Evolutionary conservation across 345 rosid species (phyloP), one percentile per base, ranked within the genome.

Genomic region (Citrus mangshanensis): DNA sequence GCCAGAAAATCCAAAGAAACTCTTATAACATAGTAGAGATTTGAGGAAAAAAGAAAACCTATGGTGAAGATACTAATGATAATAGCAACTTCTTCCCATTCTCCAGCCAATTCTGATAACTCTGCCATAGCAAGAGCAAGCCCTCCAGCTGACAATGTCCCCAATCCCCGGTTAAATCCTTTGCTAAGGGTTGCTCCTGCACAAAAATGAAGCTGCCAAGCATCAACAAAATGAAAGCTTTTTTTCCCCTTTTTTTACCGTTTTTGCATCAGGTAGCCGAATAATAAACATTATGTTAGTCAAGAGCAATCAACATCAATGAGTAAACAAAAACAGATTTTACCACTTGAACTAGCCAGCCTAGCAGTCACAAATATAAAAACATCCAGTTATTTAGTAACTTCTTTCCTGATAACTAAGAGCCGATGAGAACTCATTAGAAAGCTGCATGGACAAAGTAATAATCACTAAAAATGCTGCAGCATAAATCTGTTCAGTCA

Each of bases 71-170:
- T 93, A 75, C 98, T 95, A 76, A 90, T 40, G 62, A 95, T 66
- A 70, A 95, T 87, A 68, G 90, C 80, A 37, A 84, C 76, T 85
- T 92, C 95, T 80, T 92, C 98, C 89, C 88, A 89, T 1, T 90
- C 83, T 69, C 98, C 98, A 74, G 91, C 85, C 63, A 91, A 79
- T 60, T 79, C 75, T 0, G 95, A 91, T 82, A 93, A 79, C 81
- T 91, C 94, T 69, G 98, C 97, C 93, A 91, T 88, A 27, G 88
- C 97, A 38, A 93, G 86, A 67, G 98, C 96, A 78, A 95, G 94
- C 54, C 96, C 97, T 79, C 97, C 99, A 32, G 99, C 99, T 27
- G 97, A 95, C 80, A 95, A 81, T 42, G 99, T 95, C 71, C 98
- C 99, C 74, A 95, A 78, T 19, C 90, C 99, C 40, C 98, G 82